Base-by-base conservation (phyloP, 371 early-diverging fungal genomes). In the Saksenaea vasiformis region DNA sequence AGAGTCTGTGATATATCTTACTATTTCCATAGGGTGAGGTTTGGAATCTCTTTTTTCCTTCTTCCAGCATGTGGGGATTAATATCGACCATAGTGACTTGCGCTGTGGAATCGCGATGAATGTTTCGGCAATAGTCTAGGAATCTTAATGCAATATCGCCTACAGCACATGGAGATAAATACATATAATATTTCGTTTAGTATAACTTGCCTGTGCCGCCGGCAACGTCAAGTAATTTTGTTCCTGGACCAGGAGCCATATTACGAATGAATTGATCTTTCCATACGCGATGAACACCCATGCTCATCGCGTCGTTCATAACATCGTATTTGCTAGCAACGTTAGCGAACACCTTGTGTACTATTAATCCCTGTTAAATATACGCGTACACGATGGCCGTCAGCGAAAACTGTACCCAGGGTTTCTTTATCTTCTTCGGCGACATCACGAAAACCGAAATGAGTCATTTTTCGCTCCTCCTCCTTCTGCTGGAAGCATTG, bases 261-360 rank as follows among this genome's bases (percentile, higher is more conserved):
- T 77, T 81, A 27, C 88, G 85, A 65, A 97, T 91, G 66, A 94
- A 93, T 67, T 93, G 89, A 69, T 95, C 94, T 71, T 98, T 98
- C 98, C 98, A 98, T 37, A 95, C 73, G 58, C 98, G 87, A 71
- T 98, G 98, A 27, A 98, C 77, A 34, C 98, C 98, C 24, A 87
- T 78, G 72, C 91, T 91, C 98, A 98, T 98, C 14, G 91, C 89
- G 61, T 98, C 98, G 80, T 98, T 98, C 98, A 98, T 98, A 11
- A 95, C 70, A 72, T 98, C 98, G 78, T 98, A 98, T 47, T 90
- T 93, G 15, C 84, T 74, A 3, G 98, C 98, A 14, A 98, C 98
- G 67, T 86, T 94, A 19, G 90, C 84, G 74, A 98, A 98, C 14
- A 98, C 98, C 57, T 88, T 74, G 60, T 89, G 90, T 35, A 98